Evolutionary conservation across 2,329 filamentous ascomycete genomes (phyloP).

Genomic region (Fusarium domesticum): DNA sequence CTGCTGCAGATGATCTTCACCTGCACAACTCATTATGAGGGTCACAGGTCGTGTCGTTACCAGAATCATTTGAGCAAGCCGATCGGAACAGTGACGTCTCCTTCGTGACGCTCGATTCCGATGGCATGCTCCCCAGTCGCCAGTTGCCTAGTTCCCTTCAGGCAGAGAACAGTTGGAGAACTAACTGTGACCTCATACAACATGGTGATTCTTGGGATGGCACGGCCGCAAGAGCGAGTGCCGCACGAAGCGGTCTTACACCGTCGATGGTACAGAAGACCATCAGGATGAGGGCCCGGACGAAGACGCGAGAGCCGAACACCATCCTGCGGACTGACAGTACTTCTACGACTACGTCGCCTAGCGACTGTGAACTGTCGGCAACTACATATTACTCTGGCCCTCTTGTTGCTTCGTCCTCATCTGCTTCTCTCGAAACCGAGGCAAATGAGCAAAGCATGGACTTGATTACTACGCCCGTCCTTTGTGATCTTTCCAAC

Average conservation of each 20-base stretch:
- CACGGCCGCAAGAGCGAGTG: slow-evolving; percentile 48
- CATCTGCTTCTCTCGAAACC: slow-evolving; percentile 8
- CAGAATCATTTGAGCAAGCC: slow-evolving; percentile 33
- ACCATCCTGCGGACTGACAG: slow-evolving; percentile 1
- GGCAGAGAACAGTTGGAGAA: slow-evolving; percentile 19
- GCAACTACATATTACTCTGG: slow-evolving; percentile 3
- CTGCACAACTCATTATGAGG: slow-evolving; percentile 52
- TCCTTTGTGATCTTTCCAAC: slow-evolving; percentile 39
- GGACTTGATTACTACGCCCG: not conserved
- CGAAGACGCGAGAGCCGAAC: slow-evolving; percentile 12
- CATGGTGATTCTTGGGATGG: slow-evolving; percentile 38
- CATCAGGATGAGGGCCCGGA: slow-evolving; percentile 25
- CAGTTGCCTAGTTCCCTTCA: slow-evolving; percentile 32
- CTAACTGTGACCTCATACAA: slow-evolving; percentile 20
- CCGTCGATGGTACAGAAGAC: slow-evolving; percentile 24
- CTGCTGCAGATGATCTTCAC: slow-evolving; percentile 36
- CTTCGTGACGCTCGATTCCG: slow-evolving; percentile 33
- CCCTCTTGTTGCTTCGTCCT: slow-evolving; percentile 4
- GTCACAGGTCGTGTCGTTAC: slow-evolving; percentile 55
- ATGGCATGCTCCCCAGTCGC: slow-evolving; percentile 47
- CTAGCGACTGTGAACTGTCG: slow-evolving; percentile 2
- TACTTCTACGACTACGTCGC: slow-evolving; percentile 4
- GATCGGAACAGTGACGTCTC: slow-evolving; percentile 20
- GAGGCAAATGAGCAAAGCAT: slow-evolving; percentile 1
- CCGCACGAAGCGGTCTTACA: slow-evolving; percentile 10